phyloP scores from a whole-genome alignment of 1,139 yeast species.

The Candida pseudoviswanathii region DNA sequence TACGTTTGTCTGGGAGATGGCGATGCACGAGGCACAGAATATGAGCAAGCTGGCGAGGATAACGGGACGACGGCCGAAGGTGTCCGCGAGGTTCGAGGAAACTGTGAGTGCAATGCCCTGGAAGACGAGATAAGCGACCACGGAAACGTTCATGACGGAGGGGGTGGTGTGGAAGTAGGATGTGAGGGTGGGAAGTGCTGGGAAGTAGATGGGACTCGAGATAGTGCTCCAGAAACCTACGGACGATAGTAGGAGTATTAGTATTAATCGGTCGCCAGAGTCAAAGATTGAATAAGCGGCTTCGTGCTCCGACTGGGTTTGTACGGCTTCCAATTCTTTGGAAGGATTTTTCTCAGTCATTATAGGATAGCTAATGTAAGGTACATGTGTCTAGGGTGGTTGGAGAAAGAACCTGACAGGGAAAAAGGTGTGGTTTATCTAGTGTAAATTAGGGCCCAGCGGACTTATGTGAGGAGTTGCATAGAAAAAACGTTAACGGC shows the following conservation, averaged over 20 bases:
- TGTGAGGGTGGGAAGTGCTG: conserved; percentile 41
- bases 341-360: background rate
- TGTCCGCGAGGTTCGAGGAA: conserved; percentile 37
- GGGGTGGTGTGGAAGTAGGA: conserved; percentile 26
- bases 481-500: background rate
- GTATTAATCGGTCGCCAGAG: conserved; percentile 18
- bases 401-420: conserved; percentile 84
- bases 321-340: conserved; percentile 8
- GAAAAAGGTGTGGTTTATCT: too few species aligned
- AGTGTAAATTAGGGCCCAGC: too few species aligned
- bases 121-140: conserved; percentile 40
- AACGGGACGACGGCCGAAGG: conserved; percentile 39
- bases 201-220: conserved; percentile 44
- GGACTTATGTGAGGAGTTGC: conserved; percentile 29
- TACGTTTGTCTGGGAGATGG: conserved; percentile 33
- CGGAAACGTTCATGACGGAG: conserved; percentile 33
- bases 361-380: background rate
- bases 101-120: conserved; percentile 43
- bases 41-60: conserved; percentile 29
- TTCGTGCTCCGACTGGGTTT: conserved; percentile 4
- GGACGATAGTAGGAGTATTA: conserved; percentile 28
- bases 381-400: conserved; percentile 61
- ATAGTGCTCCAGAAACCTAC: conserved; percentile 44
- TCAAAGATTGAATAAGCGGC: conserved; percentile 24
- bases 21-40: conserved; percentile 38